Base-by-base conservation (phyloP, 331 rosid genomes). In the Acacia pycnantha region DNA sequence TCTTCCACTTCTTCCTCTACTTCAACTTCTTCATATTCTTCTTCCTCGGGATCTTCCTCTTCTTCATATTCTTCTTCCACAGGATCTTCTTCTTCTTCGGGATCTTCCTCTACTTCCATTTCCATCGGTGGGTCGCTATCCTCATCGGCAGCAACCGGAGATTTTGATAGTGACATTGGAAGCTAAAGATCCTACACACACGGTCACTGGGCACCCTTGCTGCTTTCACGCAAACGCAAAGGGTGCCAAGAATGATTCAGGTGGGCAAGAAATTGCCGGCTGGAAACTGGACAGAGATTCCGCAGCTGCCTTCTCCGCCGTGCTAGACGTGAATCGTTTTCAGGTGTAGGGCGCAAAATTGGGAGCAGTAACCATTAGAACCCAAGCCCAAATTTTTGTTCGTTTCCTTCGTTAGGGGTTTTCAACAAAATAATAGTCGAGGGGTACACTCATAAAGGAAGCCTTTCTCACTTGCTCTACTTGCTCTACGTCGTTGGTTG, bases 151-250 rank as follows among this genome's bases (percentile, higher is more conserved):
- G 37, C 7, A 2, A 19, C 13, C 1, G 89, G 79, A 80, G 89
- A 83, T 77, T 77, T 66, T 1, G 85, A 26, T 14, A 5, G n/a
- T 21, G 89, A 67, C 89, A 86, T 86, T 76, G 26, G 70, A 37
- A 22, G 53, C 21, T 41, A 27, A 59, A 19, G 41, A 41, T 24
- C 54, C 24, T n/a, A 14, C n/a, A 33, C 70, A 7, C 53, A 74
- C 66, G 19, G 47, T 31, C 56, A 73, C 46, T 29, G 31, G 65
- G 64, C 66, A 74, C 19, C 48, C 21, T 33, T 21, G 65, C 66
- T 50, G 66, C 48, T 74, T 74, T 53, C 48, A 51, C 66, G n/a
- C 66, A 53, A 61, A 31, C 65, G 31, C 78, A 31, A 66, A 53
- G 78, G 37, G 73, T 6, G 35, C 43, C n/a, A 13, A 43, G 31